A percentile compares a stretch with the other conserved stretches of the same genome.
phyloP scores from a whole-genome alignment of 192 early-diverging fungal species.

The Entomortierella chlamydospora region DNA sequence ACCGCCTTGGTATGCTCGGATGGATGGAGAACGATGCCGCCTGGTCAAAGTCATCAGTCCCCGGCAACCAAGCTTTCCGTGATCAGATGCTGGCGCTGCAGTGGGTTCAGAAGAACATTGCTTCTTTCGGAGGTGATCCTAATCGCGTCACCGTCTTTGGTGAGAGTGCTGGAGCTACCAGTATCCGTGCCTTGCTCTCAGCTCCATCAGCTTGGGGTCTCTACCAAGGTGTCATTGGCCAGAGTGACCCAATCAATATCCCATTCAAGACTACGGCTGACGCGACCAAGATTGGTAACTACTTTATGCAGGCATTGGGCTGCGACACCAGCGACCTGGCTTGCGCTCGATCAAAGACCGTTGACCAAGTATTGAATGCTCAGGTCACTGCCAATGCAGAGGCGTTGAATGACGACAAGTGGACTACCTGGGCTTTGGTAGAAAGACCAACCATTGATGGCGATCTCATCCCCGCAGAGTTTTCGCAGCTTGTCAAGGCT shows the following conservation, averaged over 20 bases:
- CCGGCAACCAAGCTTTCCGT: constrained; percentile 50
- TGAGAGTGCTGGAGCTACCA: constrained; percentile 51
- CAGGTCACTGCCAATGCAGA: constrained; percentile 15
- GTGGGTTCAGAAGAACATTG: constrained; percentile 68
- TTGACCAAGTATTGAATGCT: constrained; percentile 17
- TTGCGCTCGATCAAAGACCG: constrained; percentile 22
- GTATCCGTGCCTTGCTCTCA: constrained; percentile 53
- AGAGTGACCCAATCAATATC: constrained; percentile 57
- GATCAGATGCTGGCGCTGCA: constrained; percentile 66
- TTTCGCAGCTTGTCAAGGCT: constrained; percentile 31
- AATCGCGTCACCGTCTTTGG: constrained; percentile 54
- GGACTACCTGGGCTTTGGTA: constrained; percentile 31
- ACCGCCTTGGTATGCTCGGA: constrained; percentile 47
- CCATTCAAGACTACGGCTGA: constrained; percentile 32
- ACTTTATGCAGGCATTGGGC: constrained; percentile 21
- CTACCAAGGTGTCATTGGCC: constrained; percentile 54
- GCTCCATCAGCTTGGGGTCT: constrained; percentile 51
- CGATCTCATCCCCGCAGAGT: constrained; percentile 34
- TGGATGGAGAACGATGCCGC: constrained; percentile 22
- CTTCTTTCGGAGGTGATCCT: constrained; percentile 68
- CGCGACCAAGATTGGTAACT: constrained; percentile 9
- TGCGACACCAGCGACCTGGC: constrained; percentile 14
- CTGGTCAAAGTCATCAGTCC: constrained; percentile 1
- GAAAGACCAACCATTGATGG: constrained; percentile 50
- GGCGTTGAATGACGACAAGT: constrained; percentile 29